Evolutionary conservation across 2,329 filamentous ascomycete species (phyloP), one percentile per base, ranked within the genome.

Genomic region (Penicillium polonicum): DNA sequence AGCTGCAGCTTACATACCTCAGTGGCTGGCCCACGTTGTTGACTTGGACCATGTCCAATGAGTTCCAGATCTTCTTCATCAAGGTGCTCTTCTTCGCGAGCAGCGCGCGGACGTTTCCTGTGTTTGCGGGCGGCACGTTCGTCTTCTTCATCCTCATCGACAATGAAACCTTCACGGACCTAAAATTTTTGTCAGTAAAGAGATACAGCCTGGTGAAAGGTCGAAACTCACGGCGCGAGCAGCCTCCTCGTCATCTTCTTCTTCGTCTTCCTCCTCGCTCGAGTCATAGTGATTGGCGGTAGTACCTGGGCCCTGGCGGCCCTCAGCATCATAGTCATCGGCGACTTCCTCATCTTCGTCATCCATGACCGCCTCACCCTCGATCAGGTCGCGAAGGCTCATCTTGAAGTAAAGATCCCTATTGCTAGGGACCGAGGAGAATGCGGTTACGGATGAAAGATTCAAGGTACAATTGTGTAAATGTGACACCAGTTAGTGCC

Each of bases 11-110:
- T 39, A 65, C 81, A 64, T 84, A 92, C 90, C 83, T 93, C 86
- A 62, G 87, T 77, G 46, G 86, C 80, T 31, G 86, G 80, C 67
- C 87, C 86, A 21, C 85, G 84, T 68, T 89, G 84, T 72, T 85
- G 85, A 61, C 87, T 88, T 1, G 88, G 87, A 63, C 88, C 86
- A 63, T 88, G 87, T 72, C 95, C 92, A 66, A 99, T 97, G 55
- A 99, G 82, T 72, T 97, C 94, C 57, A 99, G 78, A 81, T 99
- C 94, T 74, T 99, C 94, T 65, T 97, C 93, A 67, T 97, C 94
- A 9, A 99, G 85, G 59, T 80, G 81, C 59, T 91, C 90, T 60
- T 93, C 92, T 70, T 96, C 91, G 61, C 91, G 87, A 70, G 84
- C 77, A 69, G 53, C 23, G 31, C 91, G 87, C 65, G 91, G 88